Evolutionary conservation across 441 rosid genomes (phyloP), one percentile per base, ranked within the genome.

Genomic region (Croton laevigatus): DNA sequence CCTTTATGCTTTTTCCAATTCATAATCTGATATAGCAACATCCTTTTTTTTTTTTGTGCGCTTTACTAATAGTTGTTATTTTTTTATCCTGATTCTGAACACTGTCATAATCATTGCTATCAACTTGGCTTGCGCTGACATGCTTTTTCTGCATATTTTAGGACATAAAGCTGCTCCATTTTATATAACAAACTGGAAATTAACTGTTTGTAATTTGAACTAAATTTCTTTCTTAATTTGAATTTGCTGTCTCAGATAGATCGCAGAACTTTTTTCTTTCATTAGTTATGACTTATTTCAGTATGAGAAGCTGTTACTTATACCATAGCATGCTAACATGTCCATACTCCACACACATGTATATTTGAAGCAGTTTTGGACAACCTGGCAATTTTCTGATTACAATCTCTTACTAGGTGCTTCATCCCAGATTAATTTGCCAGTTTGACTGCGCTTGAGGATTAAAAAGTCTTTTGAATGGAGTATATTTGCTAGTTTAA

Each of bases 301-400:
- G 13, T 51, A 22, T 55, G 13, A 55, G 9, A 20, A 20, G 42
- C 53, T 55, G 59, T n/a, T 10, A 27, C 32, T 27, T 27, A 52
- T 52, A 20, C 19, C 20, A 52, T 17, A 0, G 52, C 44, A 6
- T 7, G 3, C 51, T 14, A 13, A 46, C 51, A 46, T 14, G 17
- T 46, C 17, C 51, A 51, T 51, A 51, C 19, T 46, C 17, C 17
- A 51, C n/a, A 51, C 19, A n/a, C 17, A 16, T 51, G 19, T n/a
- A 40, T 42, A 22, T 14, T n/a, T 62, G 62, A 54, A 44, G 37
- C n/a, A 13, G 32, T 19, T 34, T 45, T 37, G 10, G 3, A 27
- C 48, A 65, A 65, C 36, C 70, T 34, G 27, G 32, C 42, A 7
- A n/a, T 67, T 67, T 58, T 54, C 32, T 27, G 57, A 6, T 68